Evolutionary conservation across 2,329 filamentous ascomycete species (phyloP), one percentile per base, ranked within the genome.

Genomic region (Ophiostoma sp.): DNA sequence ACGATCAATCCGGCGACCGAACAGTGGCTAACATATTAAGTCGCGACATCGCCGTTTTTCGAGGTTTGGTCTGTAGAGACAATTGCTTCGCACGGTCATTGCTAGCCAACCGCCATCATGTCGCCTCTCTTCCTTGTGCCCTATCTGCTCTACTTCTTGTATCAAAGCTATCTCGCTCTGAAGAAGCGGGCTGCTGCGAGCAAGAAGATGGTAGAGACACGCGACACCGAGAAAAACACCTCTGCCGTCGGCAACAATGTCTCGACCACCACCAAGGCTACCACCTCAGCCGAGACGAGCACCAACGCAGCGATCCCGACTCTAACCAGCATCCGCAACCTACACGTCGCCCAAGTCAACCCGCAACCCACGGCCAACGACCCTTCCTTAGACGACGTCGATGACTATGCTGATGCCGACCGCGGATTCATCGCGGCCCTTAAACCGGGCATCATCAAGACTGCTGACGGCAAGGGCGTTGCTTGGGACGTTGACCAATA

Each of bases 391-490:
- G 69, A 61, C n/a, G 69, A 70, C 39, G 33, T 36, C 22, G 52
- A 28, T 22, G 69, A 70, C 22, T 70, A 45, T 19, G 69, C 33
- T 2, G 69, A 70, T 15, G 69, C 69, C 11, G 69, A 70, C 22
- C 69, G 69, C 52, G 69, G 69, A 15, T 70, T 70, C 17, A 61
- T 70, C 19, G 69, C 69, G 0, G 69, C 69, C 0, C 55, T 70
- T 2, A 25, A 70, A 12, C 69, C 69, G n/a, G 69, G 69, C 36
- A 22, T 70, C 36, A 33, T 70, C 33, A 59, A 48, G 52, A 28
- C 52, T 19, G 69, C 69, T n/a, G 69, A 70, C 52, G 69, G 69
- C 69, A 70, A 59, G 36, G n/a, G 33, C n/a, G 33, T 70, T 36
- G 69, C 22, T 17, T 70, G 69, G 69, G 55, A 61, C 36, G 36